Evolutionary conservation across 2,329 filamentous ascomycete genomes (phyloP).

Genomic region (Apiospora rasikravindrae): DNA sequence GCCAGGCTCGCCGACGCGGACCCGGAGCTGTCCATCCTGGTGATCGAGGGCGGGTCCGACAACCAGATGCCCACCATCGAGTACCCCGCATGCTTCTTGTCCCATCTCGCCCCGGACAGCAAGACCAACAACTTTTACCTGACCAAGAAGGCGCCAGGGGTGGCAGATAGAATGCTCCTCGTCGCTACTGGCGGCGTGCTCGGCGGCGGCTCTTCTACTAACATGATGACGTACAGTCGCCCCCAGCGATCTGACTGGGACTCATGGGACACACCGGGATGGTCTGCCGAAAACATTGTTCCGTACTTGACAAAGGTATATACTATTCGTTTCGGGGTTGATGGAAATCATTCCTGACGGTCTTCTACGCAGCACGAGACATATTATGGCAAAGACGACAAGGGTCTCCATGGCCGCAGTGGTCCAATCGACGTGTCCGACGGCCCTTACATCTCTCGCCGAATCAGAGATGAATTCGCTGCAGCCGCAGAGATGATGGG

Average conservation of each 20-base stretch:
- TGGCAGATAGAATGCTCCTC: constrained; percentile 50
- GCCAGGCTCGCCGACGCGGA: constrained; percentile 20
- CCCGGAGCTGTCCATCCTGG: constrained; percentile 14
- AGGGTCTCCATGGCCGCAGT: constrained; percentile 49
- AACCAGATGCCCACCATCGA: constrained; percentile 23
- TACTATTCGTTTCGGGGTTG: no score
- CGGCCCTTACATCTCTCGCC: constrained; percentile 47
- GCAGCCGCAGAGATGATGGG: constrained; percentile 51
- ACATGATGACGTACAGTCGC: constrained; percentile 51
- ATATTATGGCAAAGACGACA: constrained; percentile 41
- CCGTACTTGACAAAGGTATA: constrained; percentile 56
- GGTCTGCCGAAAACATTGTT: constrained; percentile 44
- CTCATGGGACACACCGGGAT: constrained; percentile 35
- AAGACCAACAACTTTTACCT: constrained; percentile 55
- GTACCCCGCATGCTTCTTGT: constrained; percentile 55
- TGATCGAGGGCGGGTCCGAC: constrained; percentile 21
- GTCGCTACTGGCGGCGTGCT: constrained; percentile 51
- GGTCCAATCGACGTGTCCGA: constrained; percentile 56
- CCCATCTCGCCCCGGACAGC: constrained; percentile 51
- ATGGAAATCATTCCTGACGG: no score
- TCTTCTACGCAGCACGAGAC: constrained; percentile 33
- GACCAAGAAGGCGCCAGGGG: constrained; percentile 35
- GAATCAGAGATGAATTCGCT: constrained; percentile 51
- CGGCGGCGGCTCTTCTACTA: constrained; percentile 60
- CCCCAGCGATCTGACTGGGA: constrained; percentile 41